Evolutionary conservation across 1,284 basidiomycete genomes (phyloP), one percentile per base, ranked within the genome.

Genomic region (Puccinia novopanici): DNA sequence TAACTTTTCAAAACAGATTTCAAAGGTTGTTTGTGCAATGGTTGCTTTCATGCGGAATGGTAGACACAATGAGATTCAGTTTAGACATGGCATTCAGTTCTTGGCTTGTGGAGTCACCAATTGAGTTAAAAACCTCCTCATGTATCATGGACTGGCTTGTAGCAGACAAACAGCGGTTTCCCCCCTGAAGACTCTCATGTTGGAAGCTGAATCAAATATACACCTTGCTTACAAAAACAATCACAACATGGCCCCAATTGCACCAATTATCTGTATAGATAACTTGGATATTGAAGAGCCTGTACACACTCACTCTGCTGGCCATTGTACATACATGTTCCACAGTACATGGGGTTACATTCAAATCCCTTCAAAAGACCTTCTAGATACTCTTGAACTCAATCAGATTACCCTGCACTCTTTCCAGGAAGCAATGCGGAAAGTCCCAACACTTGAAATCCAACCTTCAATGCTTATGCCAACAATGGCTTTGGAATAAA

Each of bases 341-440:
- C 52, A 54, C 22, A 15, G 52, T 12, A 55, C 71, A 17, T 74
- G 71, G 71, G 71, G 71, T 9, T 74, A 74, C 30, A 27, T 48
- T 19, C 65, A 68, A 6, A 22, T 27, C 3, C 4, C 24, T 24
- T 12, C 1, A n/a, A n/a, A n/a, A n/a, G n/a, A 24, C 9, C 65
- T 68, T 13, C 40, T 68, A 15, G 10, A 48, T 2, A 24, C n/a
- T 0, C 22, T 24, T 17, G 19, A 68, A 2, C 30, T 40, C 3
- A 4, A 34, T 12, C 30, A 61, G 1, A 37, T 61, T 12, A 37
- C 30, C 13, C 34, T 61, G 59, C 15, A 37, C 0, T 13, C 12
- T 8, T 61, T 61, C 15, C 27, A 61, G 34, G 3, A 61, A 15
- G 57, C 57, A 10, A 61, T 37, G 13, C 34, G 37, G 24, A 12